phyloP scores from a whole-genome alignment of 768 basidiomycete species.

The Trametes gibbosa region DNA sequence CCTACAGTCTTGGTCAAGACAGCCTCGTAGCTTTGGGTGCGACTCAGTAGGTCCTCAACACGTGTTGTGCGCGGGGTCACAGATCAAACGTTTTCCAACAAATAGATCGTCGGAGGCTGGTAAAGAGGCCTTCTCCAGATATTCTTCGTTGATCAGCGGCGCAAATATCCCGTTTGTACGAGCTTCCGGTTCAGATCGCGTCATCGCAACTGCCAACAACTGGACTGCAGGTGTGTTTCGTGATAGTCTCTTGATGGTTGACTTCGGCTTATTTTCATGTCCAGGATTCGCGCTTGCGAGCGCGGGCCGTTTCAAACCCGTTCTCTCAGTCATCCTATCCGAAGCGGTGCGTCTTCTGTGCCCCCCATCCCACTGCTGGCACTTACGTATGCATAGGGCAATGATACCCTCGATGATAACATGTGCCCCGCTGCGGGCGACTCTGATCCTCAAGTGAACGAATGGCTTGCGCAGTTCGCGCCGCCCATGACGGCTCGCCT shows the following conservation, averaged over 20 bases:
- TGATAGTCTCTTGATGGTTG: no score
- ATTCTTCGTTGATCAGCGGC: slow-evolving; percentile 44
- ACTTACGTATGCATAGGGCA: slow-evolving; percentile 27
- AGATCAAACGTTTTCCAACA: background rate
- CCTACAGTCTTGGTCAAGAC: slow-evolving; percentile 53
- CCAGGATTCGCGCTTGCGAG: slow-evolving; percentile 64
- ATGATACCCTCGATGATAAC: slow-evolving; percentile 63
- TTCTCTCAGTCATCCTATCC: slow-evolving; percentile 55
- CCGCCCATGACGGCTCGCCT: slow-evolving; percentile 57
- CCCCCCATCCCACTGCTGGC: background rate
- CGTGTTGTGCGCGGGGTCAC: background rate
- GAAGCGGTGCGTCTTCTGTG: slow-evolving; percentile 43
- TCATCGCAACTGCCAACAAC: slow-evolving; percentile 64
- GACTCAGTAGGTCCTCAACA: slow-evolving; percentile 45
- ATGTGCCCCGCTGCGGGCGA: slow-evolving; percentile 60
- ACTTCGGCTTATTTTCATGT: background rate
- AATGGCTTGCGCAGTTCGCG: slow-evolving; percentile 58
- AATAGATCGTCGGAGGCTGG: slow-evolving; percentile 53
- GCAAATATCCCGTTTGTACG: slow-evolving; percentile 52
- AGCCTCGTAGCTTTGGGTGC: slow-evolving; percentile 68
- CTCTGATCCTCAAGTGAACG: slow-evolving; percentile 37
- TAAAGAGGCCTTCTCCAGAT: slow-evolving; percentile 48
- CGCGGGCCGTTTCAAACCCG: slow-evolving; percentile 40
- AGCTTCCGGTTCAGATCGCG: slow-evolving; percentile 51
- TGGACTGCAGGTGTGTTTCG: slow-evolving; percentile 57